phyloP scores from a whole-genome alignment of 306 rosid species.

The Medicago lupulina region DNA sequence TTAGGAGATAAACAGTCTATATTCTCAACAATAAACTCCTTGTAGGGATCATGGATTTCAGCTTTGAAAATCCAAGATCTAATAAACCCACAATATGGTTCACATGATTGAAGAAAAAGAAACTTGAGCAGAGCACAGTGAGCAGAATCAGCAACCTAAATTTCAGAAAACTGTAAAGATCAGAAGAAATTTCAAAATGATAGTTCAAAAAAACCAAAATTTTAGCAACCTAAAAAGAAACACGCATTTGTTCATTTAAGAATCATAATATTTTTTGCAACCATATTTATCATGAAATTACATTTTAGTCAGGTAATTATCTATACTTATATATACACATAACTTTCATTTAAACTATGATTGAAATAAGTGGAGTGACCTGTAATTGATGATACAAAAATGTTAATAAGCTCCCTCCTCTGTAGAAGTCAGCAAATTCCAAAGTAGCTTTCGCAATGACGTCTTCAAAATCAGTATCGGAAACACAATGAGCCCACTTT shows the following conservation, averaged over 20 bases:
- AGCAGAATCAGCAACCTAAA: slow-evolving; percentile 95
- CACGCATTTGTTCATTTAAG: too few relatives aligned
- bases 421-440: slow-evolving; percentile 60
- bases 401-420: slow-evolving; percentile 83
- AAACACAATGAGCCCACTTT: slow-evolving; percentile 51
- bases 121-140: slow-evolving; percentile 79
- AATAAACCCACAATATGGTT: slow-evolving; percentile 88
- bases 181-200: background rate
- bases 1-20: slow-evolving; percentile 45
- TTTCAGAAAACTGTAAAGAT: slow-evolving; percentile 19
- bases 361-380: slow-evolving; percentile 50
- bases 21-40: slow-evolving; percentile 80
- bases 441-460: slow-evolving; percentile 54
- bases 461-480: slow-evolving; percentile 58
- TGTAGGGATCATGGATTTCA: slow-evolving; percentile 88
- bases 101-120: slow-evolving; percentile 85
- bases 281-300: too few relatives aligned
- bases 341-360: too few relatives aligned
- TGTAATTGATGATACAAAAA: slow-evolving; percentile 79
- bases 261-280: too few relatives aligned
- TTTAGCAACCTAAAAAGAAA: too few relatives aligned
- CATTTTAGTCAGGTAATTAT: too few relatives aligned
- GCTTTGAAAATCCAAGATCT: slow-evolving; percentile 98
- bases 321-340: too few relatives aligned
- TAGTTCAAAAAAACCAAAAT: too few relatives aligned